Evolutionary conservation across 768 basidiomycete genomes (phyloP).

Genomic region (Leucosporidium scottii): DNA sequence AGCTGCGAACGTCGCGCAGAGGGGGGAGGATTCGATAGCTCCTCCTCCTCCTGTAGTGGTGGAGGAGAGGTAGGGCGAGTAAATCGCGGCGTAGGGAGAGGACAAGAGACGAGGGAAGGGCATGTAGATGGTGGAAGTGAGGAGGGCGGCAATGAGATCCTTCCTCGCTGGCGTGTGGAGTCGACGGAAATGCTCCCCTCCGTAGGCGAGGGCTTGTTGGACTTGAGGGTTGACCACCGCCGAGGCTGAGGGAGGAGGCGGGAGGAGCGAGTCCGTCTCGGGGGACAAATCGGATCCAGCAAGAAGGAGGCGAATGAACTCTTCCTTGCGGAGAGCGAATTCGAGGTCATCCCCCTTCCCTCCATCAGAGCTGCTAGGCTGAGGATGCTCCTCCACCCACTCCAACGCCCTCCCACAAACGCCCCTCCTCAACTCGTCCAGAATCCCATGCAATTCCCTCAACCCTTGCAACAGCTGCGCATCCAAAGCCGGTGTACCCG

Average conservation of each 20-base stretch:
- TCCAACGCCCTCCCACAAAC: constrained; percentile 58
- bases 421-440: constrained; percentile 30
- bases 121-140: constrained; percentile 63
- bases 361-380: not conserved
- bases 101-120: constrained; percentile 58
- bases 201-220: constrained; percentile 62
- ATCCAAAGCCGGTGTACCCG: constrained; percentile 53
- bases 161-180: constrained; percentile 57
- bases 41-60: not conserved
- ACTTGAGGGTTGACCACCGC: not conserved
- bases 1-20: constrained; percentile 4
- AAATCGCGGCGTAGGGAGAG: constrained; percentile 68
- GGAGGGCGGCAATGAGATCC: constrained; percentile 61
- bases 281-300: constrained; percentile 3
- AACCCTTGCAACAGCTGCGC: constrained; percentile 51
- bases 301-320: constrained; percentile 69
- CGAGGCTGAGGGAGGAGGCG: not conserved
- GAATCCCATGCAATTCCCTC: constrained; percentile 41
- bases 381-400: constrained; percentile 68
- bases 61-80: not conserved
- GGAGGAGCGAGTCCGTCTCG: constrained; percentile 15
- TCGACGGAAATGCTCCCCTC: constrained; percentile 56
- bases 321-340: constrained; percentile 82
- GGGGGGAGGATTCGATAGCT: not conserved
- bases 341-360: constrained; percentile 51